Percentiles rank a stretch among this genome's conserved stretches.
Conservation (phyloP, 164 flowering plant genomes). For the Litsea cubeba region DNA sequence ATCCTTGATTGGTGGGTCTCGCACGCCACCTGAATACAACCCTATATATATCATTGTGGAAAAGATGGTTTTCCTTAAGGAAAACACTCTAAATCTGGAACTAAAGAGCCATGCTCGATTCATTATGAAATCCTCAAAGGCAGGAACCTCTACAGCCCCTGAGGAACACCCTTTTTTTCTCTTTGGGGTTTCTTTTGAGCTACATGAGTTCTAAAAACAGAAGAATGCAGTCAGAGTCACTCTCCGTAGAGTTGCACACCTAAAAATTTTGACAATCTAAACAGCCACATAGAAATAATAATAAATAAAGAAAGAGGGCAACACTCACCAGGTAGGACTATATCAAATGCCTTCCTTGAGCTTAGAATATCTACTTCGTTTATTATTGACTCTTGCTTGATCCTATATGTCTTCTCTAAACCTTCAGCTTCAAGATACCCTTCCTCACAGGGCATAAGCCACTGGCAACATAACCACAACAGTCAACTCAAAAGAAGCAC, state of each 20-base stretch:
- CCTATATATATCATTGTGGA: too few relatives aligned
- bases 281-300: not conserved
- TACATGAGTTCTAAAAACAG: too few relatives aligned
- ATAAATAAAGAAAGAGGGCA: not conserved
- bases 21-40: too few relatives aligned
- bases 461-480: conserved; percentile 31
- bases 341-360: conserved; percentile 72
- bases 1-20: too few relatives aligned
- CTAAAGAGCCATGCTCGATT: too few relatives aligned
- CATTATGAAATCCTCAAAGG: too few relatives aligned
- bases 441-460: conserved; percentile 88
- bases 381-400: conserved; percentile 63
- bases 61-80: too few relatives aligned
- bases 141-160: too few relatives aligned
- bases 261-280: not conserved
- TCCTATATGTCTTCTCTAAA: conserved; percentile 81
- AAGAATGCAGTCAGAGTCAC: too few relatives aligned
- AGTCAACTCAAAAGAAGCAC: conserved; percentile 4
- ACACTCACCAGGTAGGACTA: conserved; percentile 74
- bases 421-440: conserved; percentile 90
- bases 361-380: conserved; percentile 73
- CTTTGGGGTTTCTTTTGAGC: too few relatives aligned
- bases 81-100: too few relatives aligned
- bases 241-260: not conserved
- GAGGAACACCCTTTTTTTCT: too few relatives aligned